Base-by-base conservation (phyloP, 306 rosid genomes). In the Sphenostylis stenocarpa region DNA sequence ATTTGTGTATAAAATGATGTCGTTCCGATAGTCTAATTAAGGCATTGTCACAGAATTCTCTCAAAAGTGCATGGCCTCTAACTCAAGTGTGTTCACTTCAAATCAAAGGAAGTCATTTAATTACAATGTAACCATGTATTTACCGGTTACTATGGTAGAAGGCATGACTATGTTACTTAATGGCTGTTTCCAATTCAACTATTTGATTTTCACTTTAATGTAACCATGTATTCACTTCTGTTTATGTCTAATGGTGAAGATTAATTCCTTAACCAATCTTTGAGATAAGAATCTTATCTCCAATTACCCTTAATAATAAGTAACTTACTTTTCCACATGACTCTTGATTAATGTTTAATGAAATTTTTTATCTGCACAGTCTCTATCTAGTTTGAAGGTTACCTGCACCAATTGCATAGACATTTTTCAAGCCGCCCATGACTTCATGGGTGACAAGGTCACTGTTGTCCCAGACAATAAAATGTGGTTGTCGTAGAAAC, bases 341-440 rank as follows among this genome's bases (percentile, higher is more conserved):
- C 24, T 13, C 38, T n/a, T n/a, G n/a, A n/a, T n/a, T n/a, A n/a
- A n/a, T n/a, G n/a, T n/a, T n/a, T n/a, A n/a, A n/a, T n/a, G n/a
- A n/a, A n/a, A n/a, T n/a, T n/a, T n/a, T n/a, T n/a, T n/a, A n/a
- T n/a, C n/a, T n/a, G n/a, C n/a, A n/a, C n/a, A n/a, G 7, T 36
- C 47, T 43, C 48, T 2, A 51, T 38, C n/a, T 38, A 67, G 57
- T n/a, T 61, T 67, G 75, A 70, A 21, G 68, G 72, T 83, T 87
- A 86, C 98, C 98, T 41, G 97, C 98, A 29, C 98, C 97, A 62
- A 94, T 91, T 77, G 98, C 98, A 70, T 94, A 94, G 53, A 91
- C 98, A 75, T 94, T 94, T 72, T 94, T 94, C 88, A 94, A 79
- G 58, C 97, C 97, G 20, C 98, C 98, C 98, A 94, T 94, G 86